Conservation (phyloP, 73 alveolate species). For the Blepharisma japonicum region DNA sequence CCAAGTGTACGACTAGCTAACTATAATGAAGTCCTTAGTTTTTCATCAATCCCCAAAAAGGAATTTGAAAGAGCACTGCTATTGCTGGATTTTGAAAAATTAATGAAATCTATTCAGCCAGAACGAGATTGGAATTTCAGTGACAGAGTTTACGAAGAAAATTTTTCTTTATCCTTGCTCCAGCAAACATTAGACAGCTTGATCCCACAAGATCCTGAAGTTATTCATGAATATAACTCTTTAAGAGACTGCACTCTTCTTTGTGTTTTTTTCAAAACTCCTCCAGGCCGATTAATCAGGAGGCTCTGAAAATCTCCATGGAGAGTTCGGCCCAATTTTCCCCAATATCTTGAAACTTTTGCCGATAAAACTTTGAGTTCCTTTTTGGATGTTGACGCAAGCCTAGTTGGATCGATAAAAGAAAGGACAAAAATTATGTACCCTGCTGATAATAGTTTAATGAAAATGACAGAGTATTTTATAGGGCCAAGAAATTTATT, state of each 20-base stretch:
- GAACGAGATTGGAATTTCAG: slow-evolving; percentile 70
- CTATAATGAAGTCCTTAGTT: slow-evolving; percentile 32
- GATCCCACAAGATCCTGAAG: slow-evolving; percentile 60
- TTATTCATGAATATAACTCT: slow-evolving; percentile 57
- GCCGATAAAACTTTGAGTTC: slow-evolving; percentile 35
- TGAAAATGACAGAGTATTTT: slow-evolving; percentile 49
- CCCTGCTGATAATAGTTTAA: slow-evolving; percentile 82
- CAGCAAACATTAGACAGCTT: slow-evolving; percentile 52
- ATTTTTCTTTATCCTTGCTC: slow-evolving; percentile 50
- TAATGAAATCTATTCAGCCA: slow-evolving; percentile 65
- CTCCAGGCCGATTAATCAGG: slow-evolving; percentile 83
- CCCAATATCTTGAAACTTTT: slow-evolving; percentile 50
- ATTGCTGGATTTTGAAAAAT: slow-evolving; percentile 39
- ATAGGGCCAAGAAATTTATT: slow-evolving; percentile 37
- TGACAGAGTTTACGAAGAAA: slow-evolving; percentile 72
- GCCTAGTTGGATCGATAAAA: slow-evolving; percentile 62
- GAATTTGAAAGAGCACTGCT: slow-evolving; percentile 38
- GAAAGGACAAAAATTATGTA: slow-evolving; percentile 71
- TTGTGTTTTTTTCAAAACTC: slow-evolving; percentile 66
- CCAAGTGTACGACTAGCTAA: slow-evolving; percentile 42
- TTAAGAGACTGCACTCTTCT: slow-evolving; percentile 68
- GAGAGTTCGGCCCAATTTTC: slow-evolving; percentile 64
- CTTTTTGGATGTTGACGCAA: slow-evolving; percentile 62
- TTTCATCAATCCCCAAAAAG: slow-evolving; percentile 38
- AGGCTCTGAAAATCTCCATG: slow-evolving; percentile 60